Evolutionary conservation across 2,329 filamentous ascomycete species (phyloP).

Genomic region (Neophaeococcomyces mojaviensis): DNA sequence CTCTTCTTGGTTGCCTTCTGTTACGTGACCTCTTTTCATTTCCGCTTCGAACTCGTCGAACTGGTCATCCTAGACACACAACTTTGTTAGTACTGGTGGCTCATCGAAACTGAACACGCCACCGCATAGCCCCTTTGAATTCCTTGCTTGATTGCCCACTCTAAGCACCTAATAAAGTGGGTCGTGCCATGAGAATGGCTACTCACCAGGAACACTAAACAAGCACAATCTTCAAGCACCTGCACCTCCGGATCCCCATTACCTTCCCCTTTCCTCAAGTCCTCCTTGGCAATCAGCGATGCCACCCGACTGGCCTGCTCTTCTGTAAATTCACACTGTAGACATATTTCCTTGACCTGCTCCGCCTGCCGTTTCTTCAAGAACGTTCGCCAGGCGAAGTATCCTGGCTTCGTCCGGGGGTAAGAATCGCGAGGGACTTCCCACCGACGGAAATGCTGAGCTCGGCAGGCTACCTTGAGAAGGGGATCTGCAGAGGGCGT

Average conservation of each 20-base stretch:
- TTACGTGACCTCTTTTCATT: constrained; percentile 40
- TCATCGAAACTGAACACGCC: no score
- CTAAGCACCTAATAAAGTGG: no score
- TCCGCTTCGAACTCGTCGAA: constrained; percentile 74
- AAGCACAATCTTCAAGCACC: constrained; percentile 76
- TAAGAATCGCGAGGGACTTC: constrained; percentile 68
- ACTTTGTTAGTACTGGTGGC: neutral
- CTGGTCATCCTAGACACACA: constrained; percentile 55
- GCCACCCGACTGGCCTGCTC: constrained; percentile 57
- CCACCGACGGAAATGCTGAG: constrained; percentile 81
- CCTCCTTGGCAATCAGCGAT: constrained; percentile 71
- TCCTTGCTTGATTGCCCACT: no score
- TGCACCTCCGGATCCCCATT: constrained; percentile 58
- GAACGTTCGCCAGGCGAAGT: constrained; percentile 70
- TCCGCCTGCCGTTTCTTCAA: constrained; percentile 66
- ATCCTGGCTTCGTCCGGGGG: constrained; percentile 67
- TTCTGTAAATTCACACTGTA: constrained; percentile 41
- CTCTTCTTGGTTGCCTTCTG: constrained; percentile 49
- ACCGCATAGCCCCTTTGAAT: no score
- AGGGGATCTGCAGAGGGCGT: constrained; percentile 56
- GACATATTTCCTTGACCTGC: constrained; percentile 49
- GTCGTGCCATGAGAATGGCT: neutral
- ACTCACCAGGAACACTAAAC: constrained; percentile 63
- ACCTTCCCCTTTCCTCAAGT: constrained; percentile 45
- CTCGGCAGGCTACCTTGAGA: constrained; percentile 68